phyloP scores from a whole-genome alignment of 768 basidiomycete species.

The Lyophyllum shimeji region DNA sequence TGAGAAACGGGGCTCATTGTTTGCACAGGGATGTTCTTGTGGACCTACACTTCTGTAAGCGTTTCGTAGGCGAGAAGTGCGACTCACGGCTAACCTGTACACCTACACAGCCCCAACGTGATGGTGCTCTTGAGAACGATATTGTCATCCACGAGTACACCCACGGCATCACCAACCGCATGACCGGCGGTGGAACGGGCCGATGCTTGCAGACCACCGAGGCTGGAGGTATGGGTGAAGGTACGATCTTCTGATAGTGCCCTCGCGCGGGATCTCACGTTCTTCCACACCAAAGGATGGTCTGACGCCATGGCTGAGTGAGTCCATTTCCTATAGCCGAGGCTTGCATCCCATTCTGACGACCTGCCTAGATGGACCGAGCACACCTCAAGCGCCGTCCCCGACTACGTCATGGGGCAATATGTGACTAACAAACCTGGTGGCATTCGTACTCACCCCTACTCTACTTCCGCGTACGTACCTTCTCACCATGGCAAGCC shows the following conservation, averaged over 20 bases:
- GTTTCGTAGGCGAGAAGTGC: constrained; percentile 39
- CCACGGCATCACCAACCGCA: constrained; percentile 45
- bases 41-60: constrained; percentile 29
- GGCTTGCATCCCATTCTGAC: background rate
- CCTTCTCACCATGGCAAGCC: background rate
- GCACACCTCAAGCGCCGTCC: constrained; percentile 37
- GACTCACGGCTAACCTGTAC: constrained; percentile 40
- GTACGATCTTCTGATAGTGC: constrained; percentile 31
- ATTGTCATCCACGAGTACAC: constrained; percentile 53
- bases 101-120: constrained; percentile 53
- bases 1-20: background rate
- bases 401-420: constrained; percentile 44
- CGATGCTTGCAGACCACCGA: constrained; percentile 65
- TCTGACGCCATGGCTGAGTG: constrained; percentile 54
- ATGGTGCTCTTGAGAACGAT: constrained; percentile 66
- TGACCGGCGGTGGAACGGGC: constrained; percentile 55
- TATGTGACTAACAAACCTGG: constrained; percentile 50
- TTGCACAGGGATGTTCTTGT: constrained; percentile 34
- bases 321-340: background rate
- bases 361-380: constrained; percentile 35
- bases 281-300: constrained; percentile 24
- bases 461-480: constrained; percentile 49
- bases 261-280: background rate
- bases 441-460: constrained; percentile 60
- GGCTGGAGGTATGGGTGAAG: constrained; percentile 69